Base-by-base conservation (phyloP, 75 land plant genomes). In the Pinus taeda region DNA sequence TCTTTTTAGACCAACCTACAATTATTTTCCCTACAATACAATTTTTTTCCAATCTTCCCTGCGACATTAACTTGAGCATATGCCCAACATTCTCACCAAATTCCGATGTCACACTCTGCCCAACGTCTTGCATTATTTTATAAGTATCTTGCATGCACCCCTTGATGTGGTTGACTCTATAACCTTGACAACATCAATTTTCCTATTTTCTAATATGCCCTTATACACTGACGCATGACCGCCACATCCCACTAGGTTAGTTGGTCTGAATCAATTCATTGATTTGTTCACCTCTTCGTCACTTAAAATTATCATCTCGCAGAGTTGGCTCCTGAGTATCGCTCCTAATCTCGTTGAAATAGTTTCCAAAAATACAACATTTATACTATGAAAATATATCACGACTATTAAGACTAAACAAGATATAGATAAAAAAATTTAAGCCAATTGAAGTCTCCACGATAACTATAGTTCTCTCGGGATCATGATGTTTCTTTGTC, bases 11-110 rank as follows among this genome's bases (percentile, higher is more conserved):
- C 65, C 65, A 62, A 62, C 4, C 11, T 30, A 13, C 0, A 4
- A 12, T 2, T 30, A 21, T 29, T 30, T 21, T 22, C 24, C 3
- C 33, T 24, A 29, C 29, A 26, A 30, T 62, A 33, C 37, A 89
- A 59, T 57, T 86, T 86, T 86, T 77, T 45, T 89, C 81, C 75
- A 89, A 36, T 42, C 86, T 83, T 30, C 88, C 88, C 53, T 80
- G 70, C 0, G 74, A 71, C 88, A 87, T 84, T 63, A 74, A 87
- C 71, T 87, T 29, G 59, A 60, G 65, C 88, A 84, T 64, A 78
- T 81, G 0, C 86, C 86, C 71, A 86, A 24, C 1, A 86, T 78
- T 30, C 58, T 76, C 55, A 86, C 82, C 61, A 86, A 77, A 80
- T 81, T 87, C 17, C 45, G 71, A 76, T 87, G 86, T 33, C 36